A percentile compares a stretch with the other conserved stretches of the same genome.
Evolutionary conservation across 345 rosid species (phyloP).

Genomic region (Cardamine resedifolia): DNA sequence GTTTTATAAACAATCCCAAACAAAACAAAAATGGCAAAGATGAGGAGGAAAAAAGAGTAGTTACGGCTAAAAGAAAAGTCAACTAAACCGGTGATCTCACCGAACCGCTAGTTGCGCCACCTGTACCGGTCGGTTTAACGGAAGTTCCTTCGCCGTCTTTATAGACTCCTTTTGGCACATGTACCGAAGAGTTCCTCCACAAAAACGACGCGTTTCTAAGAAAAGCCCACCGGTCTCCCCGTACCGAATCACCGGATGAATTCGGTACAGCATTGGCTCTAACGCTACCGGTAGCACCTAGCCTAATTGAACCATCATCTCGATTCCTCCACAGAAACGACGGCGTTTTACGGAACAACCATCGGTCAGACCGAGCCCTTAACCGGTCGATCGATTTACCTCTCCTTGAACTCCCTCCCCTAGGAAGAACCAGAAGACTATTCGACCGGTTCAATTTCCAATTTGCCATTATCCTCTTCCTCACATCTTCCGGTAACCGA

Average conservation of each 20-base stretch:
- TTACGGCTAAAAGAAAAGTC: neutral
- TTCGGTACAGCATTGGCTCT: slow-evolving; percentile 20
- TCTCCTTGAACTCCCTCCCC: slow-evolving; percentile 39
- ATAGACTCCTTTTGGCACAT: slow-evolving; percentile 48
- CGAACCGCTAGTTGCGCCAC: slow-evolving; percentile 29
- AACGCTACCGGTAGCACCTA: slow-evolving; percentile 36
- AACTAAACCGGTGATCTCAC: slow-evolving; percentile 55
- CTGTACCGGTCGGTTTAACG: slow-evolving; percentile 29
- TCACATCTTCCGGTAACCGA: slow-evolving; percentile 43
- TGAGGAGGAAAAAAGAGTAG: neutral
- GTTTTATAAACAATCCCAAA: slow-evolving; percentile 26
- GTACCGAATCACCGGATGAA: slow-evolving; percentile 36
- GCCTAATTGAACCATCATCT: slow-evolving; percentile 38
- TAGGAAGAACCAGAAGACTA: slow-evolving; percentile 34
- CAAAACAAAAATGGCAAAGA: slow-evolving; percentile 1
- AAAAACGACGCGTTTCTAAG: slow-evolving; percentile 47
- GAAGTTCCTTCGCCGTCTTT: slow-evolving; percentile 42
- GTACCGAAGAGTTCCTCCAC: slow-evolving; percentile 51
- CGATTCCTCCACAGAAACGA: slow-evolving; percentile 38
- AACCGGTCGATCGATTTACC: slow-evolving; percentile 31
- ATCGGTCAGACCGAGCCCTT: slow-evolving; percentile 36
- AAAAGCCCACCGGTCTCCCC: slow-evolving; percentile 60
- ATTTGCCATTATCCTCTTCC: slow-evolving; percentile 34
- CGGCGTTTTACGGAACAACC: slow-evolving; percentile 40
- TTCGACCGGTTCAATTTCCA: slow-evolving; percentile 40